Evolutionary conservation across 2,329 filamentous ascomycete genomes (phyloP).

Genomic region (Ilyonectria robusta): DNA sequence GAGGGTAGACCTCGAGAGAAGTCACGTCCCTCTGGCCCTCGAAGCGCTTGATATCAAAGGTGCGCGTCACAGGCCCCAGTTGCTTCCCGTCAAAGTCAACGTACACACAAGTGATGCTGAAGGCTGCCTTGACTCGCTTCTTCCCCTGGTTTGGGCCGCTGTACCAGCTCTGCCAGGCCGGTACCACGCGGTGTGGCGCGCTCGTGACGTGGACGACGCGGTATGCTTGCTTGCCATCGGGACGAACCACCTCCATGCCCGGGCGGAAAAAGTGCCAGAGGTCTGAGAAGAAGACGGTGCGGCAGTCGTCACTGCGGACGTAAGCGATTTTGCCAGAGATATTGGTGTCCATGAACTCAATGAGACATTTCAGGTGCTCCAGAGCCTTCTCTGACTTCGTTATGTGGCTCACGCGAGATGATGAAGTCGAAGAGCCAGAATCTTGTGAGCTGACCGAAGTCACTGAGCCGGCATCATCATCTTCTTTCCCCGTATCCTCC

Average conservation of each 20-base stretch:
- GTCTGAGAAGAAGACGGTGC: constrained; percentile 21
- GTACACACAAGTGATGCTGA: constrained; percentile 17
- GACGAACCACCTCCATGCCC: constrained; percentile 7
- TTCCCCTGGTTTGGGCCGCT: neutral
- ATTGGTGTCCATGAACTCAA: neutral
- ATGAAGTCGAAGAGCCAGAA: neutral
- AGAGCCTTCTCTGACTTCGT: constrained; percentile 1
- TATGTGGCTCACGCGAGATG: neutral
- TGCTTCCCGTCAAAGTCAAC: constrained; percentile 50
- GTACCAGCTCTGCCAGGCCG: constrained; percentile 33
- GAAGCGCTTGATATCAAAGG: constrained; percentile 44
- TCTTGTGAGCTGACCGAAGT: neutral
- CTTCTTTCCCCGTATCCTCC: too few relatives aligned
- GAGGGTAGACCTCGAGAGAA: constrained; percentile 46
- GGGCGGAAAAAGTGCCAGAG: constrained; percentile 28
- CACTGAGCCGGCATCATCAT: neutral
- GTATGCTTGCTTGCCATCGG: constrained; percentile 21
- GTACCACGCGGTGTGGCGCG: neutral
- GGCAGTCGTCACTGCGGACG: neutral
- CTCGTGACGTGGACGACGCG: constrained; percentile 4
- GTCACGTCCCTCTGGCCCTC: constrained; percentile 45
- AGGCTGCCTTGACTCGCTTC: neutral
- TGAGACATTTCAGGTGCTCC: constrained; percentile 9
- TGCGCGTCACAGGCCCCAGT: constrained; percentile 45
- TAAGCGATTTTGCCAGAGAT: neutral